Evolutionary conservation across 2,329 filamentous ascomycete genomes (phyloP).

Genomic region (Penicillium sp.): DNA sequence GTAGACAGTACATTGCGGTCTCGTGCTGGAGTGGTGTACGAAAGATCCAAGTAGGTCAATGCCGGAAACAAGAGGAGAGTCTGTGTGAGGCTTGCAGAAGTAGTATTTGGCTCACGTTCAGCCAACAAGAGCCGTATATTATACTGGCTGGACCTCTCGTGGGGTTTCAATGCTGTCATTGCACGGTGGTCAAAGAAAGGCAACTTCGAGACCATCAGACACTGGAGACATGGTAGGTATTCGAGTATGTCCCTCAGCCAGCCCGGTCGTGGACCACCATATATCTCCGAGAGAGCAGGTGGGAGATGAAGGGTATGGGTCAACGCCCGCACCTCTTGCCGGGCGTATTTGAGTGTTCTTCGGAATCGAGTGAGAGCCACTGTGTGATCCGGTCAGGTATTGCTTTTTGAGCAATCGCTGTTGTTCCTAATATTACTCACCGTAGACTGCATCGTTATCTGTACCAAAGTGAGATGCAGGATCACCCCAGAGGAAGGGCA

Average conservation of each 20-base stretch:
- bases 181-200: constrained; percentile 64
- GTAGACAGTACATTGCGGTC: constrained; percentile 50
- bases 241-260: constrained; percentile 62
- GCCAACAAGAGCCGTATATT: constrained; percentile 58
- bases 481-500: constrained; percentile 61
- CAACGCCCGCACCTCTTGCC: constrained; percentile 53
- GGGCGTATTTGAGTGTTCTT: constrained; percentile 55
- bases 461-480: constrained; percentile 62
- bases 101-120: constrained; percentile 59
- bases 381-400: constrained; percentile 22
- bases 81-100: constrained; percentile 53
- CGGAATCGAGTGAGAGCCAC: constrained; percentile 61
- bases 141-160: constrained; percentile 35
- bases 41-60: constrained; percentile 60
- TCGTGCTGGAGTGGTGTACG: constrained; percentile 52
- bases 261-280: constrained; percentile 57
- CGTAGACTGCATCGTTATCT: constrained; percentile 61
- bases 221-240: constrained; percentile 58
- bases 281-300: constrained; percentile 60
- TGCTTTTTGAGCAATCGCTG: background rate
- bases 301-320: constrained; percentile 64
- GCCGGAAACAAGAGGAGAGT: constrained; percentile 55
- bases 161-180: constrained; percentile 50
- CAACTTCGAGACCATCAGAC: constrained; percentile 57
- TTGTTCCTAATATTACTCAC: constrained; percentile 27